Percentiles rank a stretch among this genome's conserved stretches.
Evolutionary conservation across 176 grass and related monocot species (phyloP).

Genomic region (Oryza meridionalis): DNA sequence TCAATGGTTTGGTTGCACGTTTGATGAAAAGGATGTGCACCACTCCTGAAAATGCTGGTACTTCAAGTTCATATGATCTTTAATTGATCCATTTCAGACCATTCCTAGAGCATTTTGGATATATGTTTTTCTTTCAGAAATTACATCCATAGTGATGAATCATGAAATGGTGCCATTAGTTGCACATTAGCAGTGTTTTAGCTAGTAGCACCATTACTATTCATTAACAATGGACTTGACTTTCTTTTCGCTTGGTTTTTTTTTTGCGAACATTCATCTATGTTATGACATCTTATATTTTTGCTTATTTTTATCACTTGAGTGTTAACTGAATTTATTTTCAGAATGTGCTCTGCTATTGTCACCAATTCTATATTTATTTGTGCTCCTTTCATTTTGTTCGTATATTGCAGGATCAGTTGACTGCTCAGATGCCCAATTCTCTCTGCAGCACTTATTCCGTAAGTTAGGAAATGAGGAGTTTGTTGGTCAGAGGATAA

Average conservation of each 20-base stretch:
- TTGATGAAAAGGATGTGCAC: constrained; percentile 92
- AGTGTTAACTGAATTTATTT: constrained; percentile 24
- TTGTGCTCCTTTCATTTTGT: constrained; percentile 16
- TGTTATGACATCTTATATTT: constrained; percentile 12
- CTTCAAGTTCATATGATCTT: constrained; percentile 50
- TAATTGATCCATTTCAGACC: constrained; percentile 14
- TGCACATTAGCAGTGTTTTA: neutral
- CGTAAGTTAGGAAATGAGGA: constrained; percentile 74
- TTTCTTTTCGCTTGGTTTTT: neutral
- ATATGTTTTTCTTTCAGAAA: constrained; percentile 36
- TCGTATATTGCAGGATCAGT: constrained; percentile 49
- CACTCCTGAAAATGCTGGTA: constrained; percentile 52
- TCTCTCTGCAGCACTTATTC: constrained; percentile 79
- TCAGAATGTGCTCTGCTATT: constrained; percentile 1
- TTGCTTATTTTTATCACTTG: neutral
- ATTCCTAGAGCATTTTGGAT: constrained; percentile 2
- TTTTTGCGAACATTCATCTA: neutral
- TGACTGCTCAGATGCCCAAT: constrained; percentile 70
- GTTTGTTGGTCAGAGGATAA: constrained; percentile 81
- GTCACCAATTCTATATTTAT: constrained; percentile 9
- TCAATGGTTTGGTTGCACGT: constrained; percentile 70
- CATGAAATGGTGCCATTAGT: neutral
- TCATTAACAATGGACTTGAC: neutral
- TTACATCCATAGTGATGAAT: constrained; percentile 8
- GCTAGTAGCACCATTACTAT: neutral